A percentile compares a stretch with the other conserved stretches of the same genome.
Conservation (phyloP, 371 early-diverging fungal species). For the Mortierella sp. region DNA sequence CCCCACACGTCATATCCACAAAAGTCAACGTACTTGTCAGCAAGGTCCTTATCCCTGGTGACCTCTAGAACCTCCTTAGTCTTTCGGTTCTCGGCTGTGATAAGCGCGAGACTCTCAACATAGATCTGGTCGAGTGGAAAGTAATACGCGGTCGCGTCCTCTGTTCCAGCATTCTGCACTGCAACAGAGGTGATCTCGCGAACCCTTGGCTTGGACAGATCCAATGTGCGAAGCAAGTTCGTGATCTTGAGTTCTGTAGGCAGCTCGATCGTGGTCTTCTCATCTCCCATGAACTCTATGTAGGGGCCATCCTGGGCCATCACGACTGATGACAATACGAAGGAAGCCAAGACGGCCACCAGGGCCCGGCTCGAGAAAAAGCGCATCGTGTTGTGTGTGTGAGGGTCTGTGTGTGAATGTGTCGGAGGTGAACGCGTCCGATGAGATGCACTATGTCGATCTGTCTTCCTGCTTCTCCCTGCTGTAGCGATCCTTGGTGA, state of each 20-base stretch:
- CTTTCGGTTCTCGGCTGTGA: constrained; percentile 64
- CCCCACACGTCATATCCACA: neutral
- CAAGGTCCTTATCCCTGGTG: constrained; percentile 41
- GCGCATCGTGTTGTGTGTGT: constrained; percentile 22
- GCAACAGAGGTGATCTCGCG: constrained; percentile 71
- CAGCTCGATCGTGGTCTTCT: constrained; percentile 24
- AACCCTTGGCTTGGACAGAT: constrained; percentile 68
- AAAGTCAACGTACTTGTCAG: constrained; percentile 14
- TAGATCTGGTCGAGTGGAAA: constrained; percentile 58
- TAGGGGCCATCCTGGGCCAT: constrained; percentile 19
- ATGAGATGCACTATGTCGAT: neutral
- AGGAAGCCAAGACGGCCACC: constrained; percentile 34
- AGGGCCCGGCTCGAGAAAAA: constrained; percentile 26
- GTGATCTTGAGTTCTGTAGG: constrained; percentile 63
- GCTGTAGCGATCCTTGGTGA: neutral
- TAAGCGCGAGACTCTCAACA: constrained; percentile 55
- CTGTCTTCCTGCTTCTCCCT: neutral
- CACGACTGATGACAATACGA: constrained; percentile 6
- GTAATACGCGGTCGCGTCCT: constrained; percentile 63
- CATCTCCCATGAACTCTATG: too few species aligned
- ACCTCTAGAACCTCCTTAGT: constrained; percentile 57
- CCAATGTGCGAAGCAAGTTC: constrained; percentile 73
- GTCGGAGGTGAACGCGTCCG: neutral
- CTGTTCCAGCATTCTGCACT: constrained; percentile 61
- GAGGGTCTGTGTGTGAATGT: neutral